Base-by-base conservation (phyloP, 345 rosid genomes). In the Populus deltoides region DNA sequence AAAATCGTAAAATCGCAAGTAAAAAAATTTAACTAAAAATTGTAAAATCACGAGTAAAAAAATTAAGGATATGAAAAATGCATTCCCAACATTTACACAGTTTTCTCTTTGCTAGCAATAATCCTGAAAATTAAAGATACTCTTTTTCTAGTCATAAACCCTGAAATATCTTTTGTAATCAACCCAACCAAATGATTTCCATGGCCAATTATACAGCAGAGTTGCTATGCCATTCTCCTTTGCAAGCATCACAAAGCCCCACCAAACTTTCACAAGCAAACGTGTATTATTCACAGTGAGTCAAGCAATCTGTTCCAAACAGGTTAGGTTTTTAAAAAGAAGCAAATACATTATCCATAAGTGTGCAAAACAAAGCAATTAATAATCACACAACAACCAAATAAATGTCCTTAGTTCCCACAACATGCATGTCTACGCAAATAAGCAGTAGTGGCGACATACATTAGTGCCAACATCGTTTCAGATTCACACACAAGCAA, bases 401-500 rank as follows among this genome's bases (percentile, higher is more conserved):
- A 18, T 3, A 49, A 49, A 47, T 24, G 18, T 66, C 27, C 66
- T 7, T 3, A 31, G 2, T 31, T 9, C 9, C 29, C 4, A 78
- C 16, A 41, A 17, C 29, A 31, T 35, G 20, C 51, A 71, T 78
- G 47, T 31, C 25, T 29, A 61, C 4, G 43, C 51, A n/a, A 20
- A 63, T 16, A 47, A 49, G 45, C 25, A 41, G 53, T 6, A 47
- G n/a, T 51, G 57, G 57, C 25, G 31, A 70, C 43, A 71, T 11
- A 77, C 18, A 73, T 51, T 53, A 77, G 63, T 33, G 33, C 72
- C 43, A 17, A 47, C 45, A 38, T 57, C 68, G 29, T 25, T 76
- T 76, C 41, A 77, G 24, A 77, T 55, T 77, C 68, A 16, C 5
- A 71, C 68, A 31, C 33, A 31, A 31, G 33, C 33, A 31, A 31